Evolutionary conservation across 2,329 filamentous ascomycete genomes (phyloP).

Genomic region (Calonectria hawksworthii): DNA sequence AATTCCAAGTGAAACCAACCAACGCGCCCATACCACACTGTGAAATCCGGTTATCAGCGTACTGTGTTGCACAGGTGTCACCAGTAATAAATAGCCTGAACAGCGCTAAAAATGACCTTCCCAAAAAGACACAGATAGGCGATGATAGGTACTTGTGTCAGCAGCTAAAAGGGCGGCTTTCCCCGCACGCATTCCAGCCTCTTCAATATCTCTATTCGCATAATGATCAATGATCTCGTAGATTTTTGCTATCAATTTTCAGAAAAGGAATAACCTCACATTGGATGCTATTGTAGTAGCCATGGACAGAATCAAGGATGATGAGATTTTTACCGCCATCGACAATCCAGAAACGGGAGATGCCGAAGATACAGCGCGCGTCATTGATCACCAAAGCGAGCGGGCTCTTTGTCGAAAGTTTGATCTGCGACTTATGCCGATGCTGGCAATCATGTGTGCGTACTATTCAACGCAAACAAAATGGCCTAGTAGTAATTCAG

Average conservation of each 20-base stretch:
- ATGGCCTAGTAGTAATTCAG: background rate
- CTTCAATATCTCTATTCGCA: background rate
- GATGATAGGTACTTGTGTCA: background rate
- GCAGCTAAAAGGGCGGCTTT: background rate
- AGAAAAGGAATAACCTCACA: background rate
- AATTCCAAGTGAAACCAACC: background rate
- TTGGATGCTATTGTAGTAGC: too few species aligned
- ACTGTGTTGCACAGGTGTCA: background rate
- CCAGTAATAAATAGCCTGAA: background rate
- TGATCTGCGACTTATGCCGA: constrained; percentile 66
- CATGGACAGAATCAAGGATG: background rate
- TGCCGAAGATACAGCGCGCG: constrained; percentile 43
- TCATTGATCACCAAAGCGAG: constrained; percentile 61
- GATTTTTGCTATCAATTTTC: background rate
- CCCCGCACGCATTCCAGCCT: background rate
- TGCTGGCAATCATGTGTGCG: constrained; percentile 67
- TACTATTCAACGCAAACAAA: background rate
- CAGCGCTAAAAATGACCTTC: background rate
- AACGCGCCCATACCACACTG: background rate
- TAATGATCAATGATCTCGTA: background rate
- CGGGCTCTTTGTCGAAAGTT: constrained; percentile 67
- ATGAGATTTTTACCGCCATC: background rate
- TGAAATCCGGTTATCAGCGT: background rate
- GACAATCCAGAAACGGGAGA: background rate
- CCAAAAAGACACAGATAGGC: background rate